Evolutionary conservation across 2,329 filamentous ascomycete species (phyloP).

Genomic region (Sarocladiaceae sp.): DNA sequence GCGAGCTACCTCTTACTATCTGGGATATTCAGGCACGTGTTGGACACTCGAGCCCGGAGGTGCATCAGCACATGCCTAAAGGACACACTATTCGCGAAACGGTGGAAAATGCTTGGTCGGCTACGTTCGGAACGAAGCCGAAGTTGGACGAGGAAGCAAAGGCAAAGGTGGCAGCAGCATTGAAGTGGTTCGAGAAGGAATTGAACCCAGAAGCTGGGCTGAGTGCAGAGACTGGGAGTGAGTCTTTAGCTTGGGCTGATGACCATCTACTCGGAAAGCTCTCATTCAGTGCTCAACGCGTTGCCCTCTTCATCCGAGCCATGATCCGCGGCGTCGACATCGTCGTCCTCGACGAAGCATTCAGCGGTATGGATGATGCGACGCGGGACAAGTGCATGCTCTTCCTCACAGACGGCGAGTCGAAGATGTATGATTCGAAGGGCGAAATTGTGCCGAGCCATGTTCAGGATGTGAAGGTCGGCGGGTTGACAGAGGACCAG

Average conservation of each 20-base stretch:
- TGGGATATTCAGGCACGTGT: slow-evolving; percentile 90
- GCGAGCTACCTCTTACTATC: slow-evolving; percentile 70
- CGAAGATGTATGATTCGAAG: slow-evolving; percentile 30
- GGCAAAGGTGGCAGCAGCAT: slow-evolving; percentile 60
- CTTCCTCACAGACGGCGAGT: slow-evolving; percentile 68
- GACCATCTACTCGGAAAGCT: slow-evolving; percentile 66
- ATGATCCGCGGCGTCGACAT: slow-evolving; percentile 78
- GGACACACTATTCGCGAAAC: slow-evolving; percentile 67
- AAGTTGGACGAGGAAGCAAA: slow-evolving; percentile 54
- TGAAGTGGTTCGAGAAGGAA: slow-evolving; percentile 76
- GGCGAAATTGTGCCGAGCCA: slow-evolving; percentile 43
- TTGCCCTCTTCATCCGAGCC: slow-evolving; percentile 79
- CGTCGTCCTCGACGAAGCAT: slow-evolving; percentile 82
- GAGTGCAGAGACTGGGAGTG: slow-evolving; percentile 16
- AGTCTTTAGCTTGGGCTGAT: slow-evolving; percentile 59
- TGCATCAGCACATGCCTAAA: slow-evolving; percentile 88
- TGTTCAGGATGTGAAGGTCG: slow-evolving; percentile 38
- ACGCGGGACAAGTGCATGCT: slow-evolving; percentile 83
- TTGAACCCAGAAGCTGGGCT: slow-evolving; percentile 59
- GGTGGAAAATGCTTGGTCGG: slow-evolving; percentile 83
- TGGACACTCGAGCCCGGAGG: slow-evolving; percentile 89
- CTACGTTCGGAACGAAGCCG: slow-evolving; percentile 74
- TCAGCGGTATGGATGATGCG: slow-evolving; percentile 76
- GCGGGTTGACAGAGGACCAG: slow-evolving; percentile 65
- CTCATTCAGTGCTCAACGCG: slow-evolving; percentile 77